These are phyloP conservation scores for Colletotrichum musicola DNA, from an alignment of 2,329 filamentous ascomycete species.

Conservation along the genomic window DNA sequence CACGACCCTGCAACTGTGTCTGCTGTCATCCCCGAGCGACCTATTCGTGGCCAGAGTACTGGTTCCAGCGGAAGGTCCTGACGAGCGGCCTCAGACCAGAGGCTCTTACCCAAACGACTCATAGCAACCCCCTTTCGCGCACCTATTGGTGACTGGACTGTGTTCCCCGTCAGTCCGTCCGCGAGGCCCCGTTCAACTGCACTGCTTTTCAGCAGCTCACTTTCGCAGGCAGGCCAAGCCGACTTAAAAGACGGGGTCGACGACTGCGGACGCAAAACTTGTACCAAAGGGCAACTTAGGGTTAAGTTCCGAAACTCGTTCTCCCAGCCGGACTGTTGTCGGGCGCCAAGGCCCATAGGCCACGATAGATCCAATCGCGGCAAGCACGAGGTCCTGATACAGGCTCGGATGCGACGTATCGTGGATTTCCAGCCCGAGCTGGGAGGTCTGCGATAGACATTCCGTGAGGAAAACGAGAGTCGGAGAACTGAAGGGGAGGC, in stretches of 20 bases:
- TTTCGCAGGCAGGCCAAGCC: slow-evolving; percentile 45
- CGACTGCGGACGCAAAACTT: slow-evolving; percentile 81
- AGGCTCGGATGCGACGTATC: slow-evolving; percentile 73
- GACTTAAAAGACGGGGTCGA: slow-evolving; percentile 76
- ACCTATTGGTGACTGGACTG: slow-evolving; percentile 69
- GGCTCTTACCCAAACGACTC: slow-evolving; percentile 82
- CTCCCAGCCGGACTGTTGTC: slow-evolving; percentile 63
- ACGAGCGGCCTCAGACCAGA: slow-evolving; percentile 80
- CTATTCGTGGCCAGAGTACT: slow-evolving; percentile 64
- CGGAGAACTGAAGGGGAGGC: slow-evolving; percentile 86
- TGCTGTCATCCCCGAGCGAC: slow-evolving; percentile 52
- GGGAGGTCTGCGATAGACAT: slow-evolving; percentile 66
- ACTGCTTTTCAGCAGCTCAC: slow-evolving; percentile 66
- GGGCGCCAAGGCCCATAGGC: slow-evolving; percentile 51
- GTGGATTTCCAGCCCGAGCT: slow-evolving; percentile 51
- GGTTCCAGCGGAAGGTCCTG: slow-evolving; percentile 75
- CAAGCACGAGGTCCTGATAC: slow-evolving; percentile 65
- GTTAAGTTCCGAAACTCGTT: slow-evolving; percentile 92
- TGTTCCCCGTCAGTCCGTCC: slow-evolving; percentile 64
- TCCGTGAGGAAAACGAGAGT: slow-evolving; percentile 77
- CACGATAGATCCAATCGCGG: slow-evolving; percentile 60
- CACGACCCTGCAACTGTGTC: slow-evolving; percentile 44
- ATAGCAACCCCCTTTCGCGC: slow-evolving; percentile 75
- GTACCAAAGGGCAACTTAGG: slow-evolving; percentile 84
- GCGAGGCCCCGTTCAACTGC: slow-evolving; percentile 47